Conservation (phyloP, 2,329 filamentous ascomycete genomes). For the Aspergillus floridensis region DNA sequence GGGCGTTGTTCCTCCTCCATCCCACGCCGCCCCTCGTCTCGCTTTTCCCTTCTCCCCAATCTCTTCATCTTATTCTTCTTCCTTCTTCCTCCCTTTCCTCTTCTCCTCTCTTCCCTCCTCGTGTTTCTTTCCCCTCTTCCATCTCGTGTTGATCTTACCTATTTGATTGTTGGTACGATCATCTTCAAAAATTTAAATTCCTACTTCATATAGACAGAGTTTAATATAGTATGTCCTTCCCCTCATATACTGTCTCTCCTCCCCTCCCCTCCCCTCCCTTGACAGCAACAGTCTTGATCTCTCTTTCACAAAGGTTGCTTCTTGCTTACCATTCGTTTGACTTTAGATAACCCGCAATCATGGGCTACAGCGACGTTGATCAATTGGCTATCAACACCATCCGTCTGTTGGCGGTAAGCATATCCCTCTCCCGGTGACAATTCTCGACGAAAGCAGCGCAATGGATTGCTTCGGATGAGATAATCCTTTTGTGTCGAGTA, state of each 20-base stretch:
- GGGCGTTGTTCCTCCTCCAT: slow-evolving; percentile 3
- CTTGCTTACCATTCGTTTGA: not conserved
- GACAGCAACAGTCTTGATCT: slow-evolving; percentile 11
- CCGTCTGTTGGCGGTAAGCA: slow-evolving; percentile 86
- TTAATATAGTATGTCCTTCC: slow-evolving; percentile 16
- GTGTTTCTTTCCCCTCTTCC: slow-evolving; percentile 19
- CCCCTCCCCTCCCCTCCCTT: not conserved
- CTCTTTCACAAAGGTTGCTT: slow-evolving; percentile 12
- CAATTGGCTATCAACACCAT: slow-evolving; percentile 97
- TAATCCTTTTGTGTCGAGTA: not conserved
- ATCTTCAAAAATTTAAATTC: not conserved
- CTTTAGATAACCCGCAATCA: slow-evolving; percentile 52
- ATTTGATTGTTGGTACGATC: slow-evolving; percentile 8
- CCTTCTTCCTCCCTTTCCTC: slow-evolving; percentile 8
- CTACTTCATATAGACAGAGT: slow-evolving; percentile 8
- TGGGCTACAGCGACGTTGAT: slow-evolving; percentile 87
- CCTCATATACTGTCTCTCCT: not conserved
- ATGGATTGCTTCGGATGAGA: not conserved
- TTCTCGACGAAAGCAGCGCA: not conserved
- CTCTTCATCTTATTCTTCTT: slow-evolving; percentile 11
- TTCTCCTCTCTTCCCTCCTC: slow-evolving; percentile 14
- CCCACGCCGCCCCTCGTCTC: slow-evolving; percentile 13
- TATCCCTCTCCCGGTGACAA: slow-evolving; percentile 8
- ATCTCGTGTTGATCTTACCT: slow-evolving; percentile 19
- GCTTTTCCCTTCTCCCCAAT: slow-evolving; percentile 9